Base-by-base conservation (phyloP, 2,329 filamentous ascomycete genomes). In the Fusarium nodosum region DNA sequence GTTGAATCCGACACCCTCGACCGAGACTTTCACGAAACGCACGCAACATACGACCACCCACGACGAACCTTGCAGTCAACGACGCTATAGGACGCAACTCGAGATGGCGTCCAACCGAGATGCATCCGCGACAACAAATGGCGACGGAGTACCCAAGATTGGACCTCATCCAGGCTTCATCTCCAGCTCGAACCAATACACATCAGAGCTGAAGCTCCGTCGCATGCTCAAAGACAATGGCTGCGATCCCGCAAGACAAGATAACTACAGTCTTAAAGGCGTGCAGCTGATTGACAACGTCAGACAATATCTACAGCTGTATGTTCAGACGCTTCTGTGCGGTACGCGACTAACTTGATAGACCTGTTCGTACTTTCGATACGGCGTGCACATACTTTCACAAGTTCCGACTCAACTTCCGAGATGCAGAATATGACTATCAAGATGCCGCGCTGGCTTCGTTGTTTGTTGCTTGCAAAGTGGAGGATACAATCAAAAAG, bases 401-500 rank as follows among this genome's bases (percentile, higher is more conserved):
- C 83, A 94, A 94, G 72, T 97, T 97, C 78, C 90, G 95, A 33
- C 86, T 98, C 54, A 88, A 91, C 46, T 94, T 97, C 75, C 87
- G 90, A n/a, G 93, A 94, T 72, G 89, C 85, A 69, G 94, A 97
- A 75, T 97, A 97, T 79, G 92, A 92, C 78, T 94, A 90, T 69
- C 81, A 93, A 79, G 95, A 98, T 77, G 94, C 93, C 3, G 93
- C 95, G 0, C 88, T 96, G 9, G 93, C 96, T 1, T 91, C 93
- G 26, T 83, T 99, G 11, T 95, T 98, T 76, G 92, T 94, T 4
- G 94, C 94, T 4, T 98, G 95, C 84, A 99, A 99, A 82, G 94
- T 97, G 46, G 96, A 99, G 80, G 96, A 99, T 79, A 99, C 96
- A 1, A 87, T 97, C 71, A 99, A 99, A 82, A 98, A 98, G 83